Percentiles rank a stretch among this genome's conserved stretches.
phyloP scores from a whole-genome alignment of 2,329 filamentous ascomycete species.

The Cadophora gregata region DNA sequence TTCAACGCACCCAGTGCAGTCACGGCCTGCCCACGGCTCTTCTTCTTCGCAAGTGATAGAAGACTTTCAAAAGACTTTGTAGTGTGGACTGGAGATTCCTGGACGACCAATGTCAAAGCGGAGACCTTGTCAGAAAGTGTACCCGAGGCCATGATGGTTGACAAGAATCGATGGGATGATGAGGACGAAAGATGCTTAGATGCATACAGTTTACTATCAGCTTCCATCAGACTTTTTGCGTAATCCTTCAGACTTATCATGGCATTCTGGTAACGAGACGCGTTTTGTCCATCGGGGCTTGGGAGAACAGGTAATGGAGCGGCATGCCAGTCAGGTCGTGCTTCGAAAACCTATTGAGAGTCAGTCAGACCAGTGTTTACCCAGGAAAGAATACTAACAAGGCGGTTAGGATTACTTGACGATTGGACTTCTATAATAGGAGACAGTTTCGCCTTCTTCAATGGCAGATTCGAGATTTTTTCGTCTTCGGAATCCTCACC shows the following conservation, averaged over 20 bases:
- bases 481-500: constrained; percentile 19
- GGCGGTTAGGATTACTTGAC: constrained; percentile 41
- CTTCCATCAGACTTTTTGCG: constrained; percentile 75
- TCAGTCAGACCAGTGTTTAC: constrained; percentile 38
- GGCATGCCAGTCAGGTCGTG: constrained; percentile 72
- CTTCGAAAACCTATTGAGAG: constrained; percentile 57
- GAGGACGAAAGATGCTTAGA: constrained; percentile 75
- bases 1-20: constrained; percentile 92
- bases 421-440: constrained; percentile 3
- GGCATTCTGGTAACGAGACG: constrained; percentile 55
- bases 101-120: constrained; percentile 88
- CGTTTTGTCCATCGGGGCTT: constrained; percentile 50
- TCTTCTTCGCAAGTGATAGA: constrained; percentile 84
- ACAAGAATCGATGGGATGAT: constrained; percentile 93
- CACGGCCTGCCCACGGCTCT: constrained; percentile 90
- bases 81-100: constrained; percentile 95
- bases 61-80: constrained; percentile 87
- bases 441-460: constrained; percentile 18
- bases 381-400: constrained; percentile 40
- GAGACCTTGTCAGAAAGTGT: constrained; percentile 97
- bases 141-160: constrained; percentile 95
- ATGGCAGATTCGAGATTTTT: constrained; percentile 10
- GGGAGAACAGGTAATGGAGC: constrained; percentile 60
- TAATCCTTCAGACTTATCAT: constrained; percentile 69
- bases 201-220: constrained; percentile 78